phyloP scores from a whole-genome alignment of 1,284 basidiomycete species.

The Sparassis latifolia region DNA sequence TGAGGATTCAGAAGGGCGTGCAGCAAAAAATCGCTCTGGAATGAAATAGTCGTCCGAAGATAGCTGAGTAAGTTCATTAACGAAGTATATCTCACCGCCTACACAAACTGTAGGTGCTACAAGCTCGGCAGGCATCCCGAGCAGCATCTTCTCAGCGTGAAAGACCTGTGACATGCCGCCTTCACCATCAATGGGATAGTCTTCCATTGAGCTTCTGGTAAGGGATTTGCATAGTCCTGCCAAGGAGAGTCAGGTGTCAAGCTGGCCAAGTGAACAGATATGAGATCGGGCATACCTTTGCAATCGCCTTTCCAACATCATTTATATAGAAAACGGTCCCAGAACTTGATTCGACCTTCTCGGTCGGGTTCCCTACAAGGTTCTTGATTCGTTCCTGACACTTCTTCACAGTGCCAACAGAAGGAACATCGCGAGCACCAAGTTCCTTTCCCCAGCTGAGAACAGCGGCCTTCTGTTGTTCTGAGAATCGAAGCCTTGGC shows the following conservation, averaged over 20 bases:
- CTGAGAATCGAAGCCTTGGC: conserved; percentile 5
- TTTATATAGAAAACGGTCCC: background rate
- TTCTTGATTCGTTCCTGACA: conserved; percentile 1
- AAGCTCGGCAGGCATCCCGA: conserved; percentile 4
- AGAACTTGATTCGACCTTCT: background rate
- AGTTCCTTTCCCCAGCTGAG: conserved; percentile 7
- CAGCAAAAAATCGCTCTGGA: background rate
- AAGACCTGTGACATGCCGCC: conserved; percentile 12
- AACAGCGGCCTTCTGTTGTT: conserved; percentile 5
- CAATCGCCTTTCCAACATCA: background rate
- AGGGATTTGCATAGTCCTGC: conserved; percentile 11
- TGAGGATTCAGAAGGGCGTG: too few relatives aligned
- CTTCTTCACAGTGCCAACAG: conserved; percentile 3
- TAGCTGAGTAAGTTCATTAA: conserved; percentile 17
- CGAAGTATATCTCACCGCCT: conserved; percentile 15
- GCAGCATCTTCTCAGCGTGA: conserved; percentile 6
- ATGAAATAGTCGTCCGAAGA: background rate
- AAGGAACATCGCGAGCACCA: conserved; percentile 6
- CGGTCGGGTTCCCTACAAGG: background rate
- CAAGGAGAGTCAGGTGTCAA: background rate
- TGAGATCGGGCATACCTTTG: background rate
- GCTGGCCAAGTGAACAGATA: background rate
- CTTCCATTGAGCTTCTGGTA: conserved; percentile 13
- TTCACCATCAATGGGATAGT: conserved; percentile 21
- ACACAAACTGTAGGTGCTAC: conserved; percentile 13